Percentiles rank a stretch among this genome's conserved stretches.
These are phyloP conservation scores for Yamadazyma dendronema DNA, from an alignment of 1,139 yeast species.

Conservation along the genomic window DNA sequence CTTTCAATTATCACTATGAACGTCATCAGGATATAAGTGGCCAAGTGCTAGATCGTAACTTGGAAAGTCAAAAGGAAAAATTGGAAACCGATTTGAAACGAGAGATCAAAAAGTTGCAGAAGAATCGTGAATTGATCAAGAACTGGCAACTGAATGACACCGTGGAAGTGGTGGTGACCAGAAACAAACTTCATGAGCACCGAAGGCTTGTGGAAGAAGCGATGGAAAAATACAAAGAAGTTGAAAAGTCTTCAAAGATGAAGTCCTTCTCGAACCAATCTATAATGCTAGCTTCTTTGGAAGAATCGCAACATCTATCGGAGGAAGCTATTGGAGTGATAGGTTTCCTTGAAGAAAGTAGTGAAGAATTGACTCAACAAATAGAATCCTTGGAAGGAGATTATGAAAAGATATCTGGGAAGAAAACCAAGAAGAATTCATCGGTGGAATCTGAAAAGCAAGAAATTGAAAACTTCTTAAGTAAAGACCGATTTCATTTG, in stretches of 20 bases:
- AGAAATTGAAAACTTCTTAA: constrained; percentile 37
- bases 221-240: constrained; percentile 49
- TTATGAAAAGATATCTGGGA: constrained; percentile 39
- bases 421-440: constrained; percentile 41
- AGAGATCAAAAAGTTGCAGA: constrained; percentile 92
- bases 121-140: constrained; percentile 92
- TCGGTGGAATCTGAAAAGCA: constrained; percentile 44
- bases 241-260: constrained; percentile 45
- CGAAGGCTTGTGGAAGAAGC: constrained; percentile 46
- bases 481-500: constrained; percentile 38
- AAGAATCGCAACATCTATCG: constrained; percentile 28
- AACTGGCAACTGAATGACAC: constrained; percentile 67
- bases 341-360: constrained; percentile 29
- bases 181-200: constrained; percentile 40
- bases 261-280: constrained; percentile 49
- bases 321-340: constrained; percentile 37
- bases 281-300: constrained; percentile 45
- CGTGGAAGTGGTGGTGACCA: constrained; percentile 42
- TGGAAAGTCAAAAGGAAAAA: constrained; percentile 93
- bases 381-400: constrained; percentile 34
- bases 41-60: constrained; percentile 56
- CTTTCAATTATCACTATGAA: constrained; percentile 56
- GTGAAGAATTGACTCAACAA: constrained; percentile 34
- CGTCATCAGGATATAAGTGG: constrained; percentile 42
- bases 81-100: constrained; percentile 90